Conservation (phyloP, 2,329 filamentous ascomycete species). For the Aspergillus eucalypticola region DNA sequence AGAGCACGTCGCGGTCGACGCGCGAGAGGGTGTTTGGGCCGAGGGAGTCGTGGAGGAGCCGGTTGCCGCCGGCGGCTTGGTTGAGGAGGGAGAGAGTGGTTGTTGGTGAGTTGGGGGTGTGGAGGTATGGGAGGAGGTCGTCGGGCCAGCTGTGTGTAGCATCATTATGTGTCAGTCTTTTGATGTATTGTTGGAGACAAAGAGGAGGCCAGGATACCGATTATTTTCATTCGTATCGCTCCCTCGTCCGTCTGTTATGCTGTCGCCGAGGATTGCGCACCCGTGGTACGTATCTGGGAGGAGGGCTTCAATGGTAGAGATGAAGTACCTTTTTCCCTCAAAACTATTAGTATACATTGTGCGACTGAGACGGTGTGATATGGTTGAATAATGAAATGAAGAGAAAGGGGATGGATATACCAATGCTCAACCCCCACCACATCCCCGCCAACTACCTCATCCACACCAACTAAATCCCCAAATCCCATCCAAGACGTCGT, state of each 20-base stretch:
- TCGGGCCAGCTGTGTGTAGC: conserved; percentile 55
- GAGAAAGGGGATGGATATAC: conserved; percentile 26
- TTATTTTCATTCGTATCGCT: conserved; percentile 62
- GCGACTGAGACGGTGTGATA: too few species aligned
- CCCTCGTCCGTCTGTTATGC: conserved; percentile 65
- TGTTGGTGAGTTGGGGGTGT: conserved; percentile 47
- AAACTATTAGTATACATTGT: too few species aligned
- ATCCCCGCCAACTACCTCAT: conserved; percentile 45
- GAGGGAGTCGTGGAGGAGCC: conserved; percentile 61
- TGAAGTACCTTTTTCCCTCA: conserved; percentile 54
- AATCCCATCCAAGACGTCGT: conserved; percentile 61
- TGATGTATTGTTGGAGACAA: too few species aligned
- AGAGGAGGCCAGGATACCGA: conserved; percentile 31
- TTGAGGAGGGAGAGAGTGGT: conserved; percentile 60
- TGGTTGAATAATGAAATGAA: neutral
- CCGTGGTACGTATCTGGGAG: conserved; percentile 46
- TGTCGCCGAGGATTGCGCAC: conserved; percentile 62
- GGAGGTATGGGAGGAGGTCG: conserved; percentile 55
- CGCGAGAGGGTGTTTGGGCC: conserved; percentile 63
- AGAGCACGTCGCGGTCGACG: conserved; percentile 65
- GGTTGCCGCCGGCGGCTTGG: conserved; percentile 69
- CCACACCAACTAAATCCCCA: conserved; percentile 57
- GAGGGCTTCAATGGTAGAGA: conserved; percentile 60
- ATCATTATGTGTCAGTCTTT: too few species aligned
- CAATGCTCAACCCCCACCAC: conserved; percentile 47